phyloP scores from a whole-genome alignment of 345 rosid species.

The Punica granatum region DNA sequence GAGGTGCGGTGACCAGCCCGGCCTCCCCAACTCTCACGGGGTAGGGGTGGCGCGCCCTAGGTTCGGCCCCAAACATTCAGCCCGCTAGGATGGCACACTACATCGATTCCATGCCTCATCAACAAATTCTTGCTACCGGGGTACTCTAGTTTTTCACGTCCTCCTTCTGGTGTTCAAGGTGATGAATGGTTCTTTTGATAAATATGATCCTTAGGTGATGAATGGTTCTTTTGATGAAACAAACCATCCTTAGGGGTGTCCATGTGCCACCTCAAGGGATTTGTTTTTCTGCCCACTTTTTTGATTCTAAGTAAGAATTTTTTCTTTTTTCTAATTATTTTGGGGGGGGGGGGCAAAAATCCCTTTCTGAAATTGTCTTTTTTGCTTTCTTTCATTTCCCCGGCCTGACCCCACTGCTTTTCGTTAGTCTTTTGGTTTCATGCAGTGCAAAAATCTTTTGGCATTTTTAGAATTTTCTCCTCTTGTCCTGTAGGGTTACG shows the following conservation, averaged over 20 bases:
- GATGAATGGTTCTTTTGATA: too few species aligned
- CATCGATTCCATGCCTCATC: slow-evolving; percentile 74
- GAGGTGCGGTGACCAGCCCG: too few species aligned
- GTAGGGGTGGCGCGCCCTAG: too few species aligned
- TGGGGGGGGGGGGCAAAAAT: too few species aligned
- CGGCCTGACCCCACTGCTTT: background rate
- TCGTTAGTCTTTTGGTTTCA: background rate
- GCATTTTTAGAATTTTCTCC: slow-evolving; percentile 6
- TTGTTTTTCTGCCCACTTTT: background rate
- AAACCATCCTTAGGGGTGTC: background rate
- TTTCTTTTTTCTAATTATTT: background rate
- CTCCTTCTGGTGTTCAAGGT: background rate
- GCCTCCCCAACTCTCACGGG: too few species aligned
- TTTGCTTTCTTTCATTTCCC: background rate
- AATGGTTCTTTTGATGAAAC: background rate
- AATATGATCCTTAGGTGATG: too few species aligned
- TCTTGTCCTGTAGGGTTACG: too few species aligned
- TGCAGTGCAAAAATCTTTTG: background rate
- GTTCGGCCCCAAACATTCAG: too few species aligned
- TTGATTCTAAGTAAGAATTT: background rate
- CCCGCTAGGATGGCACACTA: slow-evolving; percentile 92
- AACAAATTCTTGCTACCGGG: slow-evolving; percentile 96
- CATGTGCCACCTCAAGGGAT: background rate
- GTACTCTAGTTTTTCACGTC: slow-evolving; percentile 27
- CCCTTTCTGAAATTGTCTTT: background rate